Evolutionary conservation across 106 monocot genomes (phyloP), one percentile per base, ranked within the genome.

Genomic region (Phalaenopsis aphrodite): DNA sequence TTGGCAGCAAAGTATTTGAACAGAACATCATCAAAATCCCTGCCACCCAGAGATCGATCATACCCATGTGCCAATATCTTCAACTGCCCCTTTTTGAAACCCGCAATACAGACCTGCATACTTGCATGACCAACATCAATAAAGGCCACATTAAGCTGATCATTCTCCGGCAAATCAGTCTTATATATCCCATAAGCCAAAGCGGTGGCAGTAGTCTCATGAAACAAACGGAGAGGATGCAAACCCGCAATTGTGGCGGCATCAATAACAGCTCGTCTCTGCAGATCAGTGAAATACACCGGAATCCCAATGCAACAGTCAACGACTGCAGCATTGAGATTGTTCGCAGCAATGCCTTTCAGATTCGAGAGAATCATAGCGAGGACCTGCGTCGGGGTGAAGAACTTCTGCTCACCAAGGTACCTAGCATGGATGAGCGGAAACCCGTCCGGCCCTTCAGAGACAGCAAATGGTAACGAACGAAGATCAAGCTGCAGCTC

Each of bases 101-200:
- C 87, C 3, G 78, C 89, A 72, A 92, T 84, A 72, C 87, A 87
- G 7, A 89, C 89, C 78, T 89, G 91, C 89, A 87, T 87, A 56
- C 85, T 82, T 0, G 89, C 85, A 79, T 92, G 87, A 4, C 91
- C 91, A 5, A 92, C 82, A 77, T 92, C 91, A 21, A 92, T 83
- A 69, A 92, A 92, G 18, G 83, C 91, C 5, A 89, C 87, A 66
- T 87, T 87, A 3, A 88, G 9, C 80, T 78, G 79, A 11, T 87
- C 89, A 67, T 78, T 83, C 77, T 87, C 87, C 4, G 85, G 85
- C 41, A 87, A 71, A 56, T 92, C 89, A 1, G 85, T 85, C 75
- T 87, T 88, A 74, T 92, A 92, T 16, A 92, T 85, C 9, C 91
- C 91, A 67, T 92, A 92, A 41, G 81, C 87, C 55, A 87, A 57